These are phyloP conservation scores for Phylloporus scabripes DNA, from an alignment of 768 basidiomycete genomes.

Conservation along the genomic window DNA sequence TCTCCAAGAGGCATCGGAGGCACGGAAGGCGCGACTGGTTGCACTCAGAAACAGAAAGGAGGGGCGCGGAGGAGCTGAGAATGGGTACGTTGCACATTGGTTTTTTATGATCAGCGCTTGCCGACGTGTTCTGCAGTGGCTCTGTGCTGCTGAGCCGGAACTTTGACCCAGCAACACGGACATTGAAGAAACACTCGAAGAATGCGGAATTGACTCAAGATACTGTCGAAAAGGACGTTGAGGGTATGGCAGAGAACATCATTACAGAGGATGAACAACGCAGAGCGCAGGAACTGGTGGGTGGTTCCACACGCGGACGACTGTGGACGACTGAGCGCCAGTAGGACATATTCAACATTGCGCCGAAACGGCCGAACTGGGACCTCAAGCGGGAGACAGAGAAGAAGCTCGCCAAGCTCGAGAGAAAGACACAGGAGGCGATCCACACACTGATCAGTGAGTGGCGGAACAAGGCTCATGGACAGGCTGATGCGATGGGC, in stretches of 20 bases:
- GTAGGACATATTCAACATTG: conserved; percentile 94
- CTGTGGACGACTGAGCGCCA: conserved; percentile 13
- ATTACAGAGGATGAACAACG: conserved; percentile 83
- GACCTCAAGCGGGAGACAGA: conserved; percentile 93
- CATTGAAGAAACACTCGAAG: conserved; percentile 58
- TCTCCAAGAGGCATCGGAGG: conserved; percentile 72
- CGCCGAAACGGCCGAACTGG: conserved; percentile 96
- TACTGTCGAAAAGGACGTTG: conserved; percentile 82
- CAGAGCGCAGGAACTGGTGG: conserved; percentile 81
- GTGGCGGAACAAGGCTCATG: conserved; percentile 27
- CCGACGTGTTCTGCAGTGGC: conserved; percentile 30
- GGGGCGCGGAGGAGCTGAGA: conserved; percentile 41
- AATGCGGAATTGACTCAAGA: conserved; percentile 62
- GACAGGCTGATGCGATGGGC: conserved; percentile 5
- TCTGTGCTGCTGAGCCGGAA: conserved; percentile 68
- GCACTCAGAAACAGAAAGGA: conserved; percentile 72
- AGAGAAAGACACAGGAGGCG: conserved; percentile 85
- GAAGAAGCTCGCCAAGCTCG: conserved; percentile 83
- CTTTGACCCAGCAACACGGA: conserved; percentile 86
- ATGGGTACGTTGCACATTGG: conserved; percentile 35
- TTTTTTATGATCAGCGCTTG: neutral
- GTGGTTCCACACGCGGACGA: conserved; percentile 23
- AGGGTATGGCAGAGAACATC: conserved; percentile 79
- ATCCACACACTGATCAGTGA: conserved; percentile 90
- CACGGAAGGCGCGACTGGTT: conserved; percentile 73